Percentiles rank a stretch among this genome's conserved stretches.
Evolutionary conservation across 495 filamentous ascomycete species (phyloP).

Genomic region (Podospora didyma): DNA sequence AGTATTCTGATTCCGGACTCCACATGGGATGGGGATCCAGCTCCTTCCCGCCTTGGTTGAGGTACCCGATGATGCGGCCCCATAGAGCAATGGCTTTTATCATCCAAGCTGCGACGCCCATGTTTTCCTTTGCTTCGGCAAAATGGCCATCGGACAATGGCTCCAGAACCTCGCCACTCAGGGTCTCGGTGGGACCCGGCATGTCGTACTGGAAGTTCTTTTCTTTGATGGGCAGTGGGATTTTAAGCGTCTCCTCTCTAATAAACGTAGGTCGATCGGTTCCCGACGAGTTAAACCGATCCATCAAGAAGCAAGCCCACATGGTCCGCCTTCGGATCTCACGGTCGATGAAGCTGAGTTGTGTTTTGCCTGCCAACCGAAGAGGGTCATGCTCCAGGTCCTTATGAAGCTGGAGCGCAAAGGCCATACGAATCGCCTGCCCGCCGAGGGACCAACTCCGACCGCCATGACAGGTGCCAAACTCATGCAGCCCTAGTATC

Average conservation of each 20-base stretch:
- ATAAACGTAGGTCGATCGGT: constrained; percentile 92
- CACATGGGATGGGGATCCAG: constrained; percentile 73
- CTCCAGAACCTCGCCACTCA: constrained; percentile 69
- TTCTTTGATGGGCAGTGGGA: constrained; percentile 89
- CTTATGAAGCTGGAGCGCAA: constrained; percentile 88
- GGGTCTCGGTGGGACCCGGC: constrained; percentile 78
- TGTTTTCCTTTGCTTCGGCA: constrained; percentile 73
- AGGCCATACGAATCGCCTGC: constrained; percentile 94
- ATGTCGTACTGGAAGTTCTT: constrained; percentile 88
- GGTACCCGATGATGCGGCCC: constrained; percentile 83
- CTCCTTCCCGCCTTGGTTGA: constrained; percentile 88
- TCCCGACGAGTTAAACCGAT: constrained; percentile 93
- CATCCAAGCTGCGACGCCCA: constrained; percentile 92
- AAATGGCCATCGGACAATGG: constrained; percentile 57
- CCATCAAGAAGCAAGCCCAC: constrained; percentile 98
- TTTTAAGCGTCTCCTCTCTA: constrained; percentile 80
- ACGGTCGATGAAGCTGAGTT: constrained; percentile 84
- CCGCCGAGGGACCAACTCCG: constrained; percentile 93
- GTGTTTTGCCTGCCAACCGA: constrained; percentile 58
- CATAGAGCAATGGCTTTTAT: constrained; percentile 82
- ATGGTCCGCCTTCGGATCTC: constrained; percentile 91
- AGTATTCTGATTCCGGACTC: constrained; percentile 74
- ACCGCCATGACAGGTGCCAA: constrained; percentile 94
- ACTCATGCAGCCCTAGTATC: constrained; percentile 87
- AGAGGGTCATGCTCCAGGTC: constrained; percentile 86